These are phyloP conservation scores for Lophiotrema nucula DNA, from an alignment of 495 filamentous ascomycete species.

Conservation along the genomic window DNA sequence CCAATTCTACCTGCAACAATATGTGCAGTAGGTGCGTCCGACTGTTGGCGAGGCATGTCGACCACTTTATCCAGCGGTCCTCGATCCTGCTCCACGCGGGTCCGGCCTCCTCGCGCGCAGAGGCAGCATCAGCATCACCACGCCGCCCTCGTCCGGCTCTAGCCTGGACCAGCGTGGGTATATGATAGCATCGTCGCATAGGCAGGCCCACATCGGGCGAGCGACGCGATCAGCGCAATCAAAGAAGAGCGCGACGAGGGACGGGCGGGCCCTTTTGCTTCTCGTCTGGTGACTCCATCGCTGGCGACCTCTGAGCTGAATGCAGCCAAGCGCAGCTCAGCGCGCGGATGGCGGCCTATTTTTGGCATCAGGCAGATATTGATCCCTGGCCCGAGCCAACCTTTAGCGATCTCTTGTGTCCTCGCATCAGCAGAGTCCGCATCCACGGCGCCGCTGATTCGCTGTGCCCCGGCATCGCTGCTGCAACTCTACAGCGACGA, in stretches of 20 bases:
- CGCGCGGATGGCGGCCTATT: slow-evolving; percentile 17
- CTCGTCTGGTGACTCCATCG: slow-evolving; percentile 12
- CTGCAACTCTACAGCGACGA: too few relatives aligned
- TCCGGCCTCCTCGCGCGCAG: background rate
- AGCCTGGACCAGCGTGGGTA: too few relatives aligned
- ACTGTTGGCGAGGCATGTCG: background rate
- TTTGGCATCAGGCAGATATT: slow-evolving; percentile 22
- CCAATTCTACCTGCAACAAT: slow-evolving; percentile 30
- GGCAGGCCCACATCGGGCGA: background rate
- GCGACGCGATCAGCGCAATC: background rate
- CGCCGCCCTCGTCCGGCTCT: too few relatives aligned
- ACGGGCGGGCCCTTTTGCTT: slow-evolving; percentile 11
- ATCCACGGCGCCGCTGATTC: background rate
- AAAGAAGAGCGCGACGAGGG: background rate
- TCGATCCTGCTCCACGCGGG: background rate
- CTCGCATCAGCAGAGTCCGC: slow-evolving; percentile 17
- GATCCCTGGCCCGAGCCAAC: slow-evolving; percentile 18
- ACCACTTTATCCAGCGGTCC: slow-evolving; percentile 17
- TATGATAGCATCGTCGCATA: too few relatives aligned
- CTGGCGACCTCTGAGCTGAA: background rate
- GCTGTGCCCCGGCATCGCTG: background rate
- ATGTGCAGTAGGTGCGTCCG: slow-evolving; percentile 23
- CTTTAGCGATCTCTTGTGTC: slow-evolving; percentile 29
- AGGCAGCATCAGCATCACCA: too few relatives aligned
- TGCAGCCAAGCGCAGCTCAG: slow-evolving; percentile 15